A percentile compares a stretch with the other conserved stretches of the same genome.
Conservation (phyloP, 73 alveolate genomes). For the Symbiodinium pilosum region DNA sequence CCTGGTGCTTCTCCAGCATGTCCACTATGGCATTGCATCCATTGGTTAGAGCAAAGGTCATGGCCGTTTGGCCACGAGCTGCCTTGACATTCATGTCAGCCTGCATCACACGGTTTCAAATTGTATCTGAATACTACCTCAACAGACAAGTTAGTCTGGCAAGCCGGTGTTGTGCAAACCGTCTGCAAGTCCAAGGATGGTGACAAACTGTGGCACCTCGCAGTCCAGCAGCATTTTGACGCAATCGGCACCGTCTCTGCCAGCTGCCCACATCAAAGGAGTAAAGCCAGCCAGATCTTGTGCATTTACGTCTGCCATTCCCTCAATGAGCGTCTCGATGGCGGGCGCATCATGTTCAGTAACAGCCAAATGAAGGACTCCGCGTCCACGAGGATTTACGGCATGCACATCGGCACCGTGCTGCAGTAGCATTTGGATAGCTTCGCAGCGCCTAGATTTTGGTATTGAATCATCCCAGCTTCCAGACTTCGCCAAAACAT, state of each 20-base stretch:
- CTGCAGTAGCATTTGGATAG: slow-evolving; percentile 70
- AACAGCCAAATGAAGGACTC: slow-evolving; percentile 69
- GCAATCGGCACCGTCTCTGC: slow-evolving; percentile 48
- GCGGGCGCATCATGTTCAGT: slow-evolving; percentile 73
- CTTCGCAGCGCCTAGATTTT: slow-evolving; percentile 59
- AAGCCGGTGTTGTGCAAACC: no score
- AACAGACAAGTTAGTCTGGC: no score
- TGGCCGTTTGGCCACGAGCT: slow-evolving; percentile 78
- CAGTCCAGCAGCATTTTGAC: slow-evolving; percentile 91
- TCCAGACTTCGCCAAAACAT: slow-evolving; percentile 68
- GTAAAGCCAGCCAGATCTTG: slow-evolving; percentile 87
- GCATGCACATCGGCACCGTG: slow-evolving; percentile 92
- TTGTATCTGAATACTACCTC: no score
- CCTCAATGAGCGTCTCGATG: slow-evolving; percentile 81
- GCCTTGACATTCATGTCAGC: slow-evolving; percentile 79
- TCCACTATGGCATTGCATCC: slow-evolving; percentile 77
- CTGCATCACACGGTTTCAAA: no score
- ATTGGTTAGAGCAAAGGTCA: slow-evolving; percentile 87
- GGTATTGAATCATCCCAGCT: slow-evolving; percentile 48
- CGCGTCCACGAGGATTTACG: slow-evolving; percentile 93
- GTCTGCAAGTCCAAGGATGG: background rate
- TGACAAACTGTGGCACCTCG: slow-evolving; percentile 14
- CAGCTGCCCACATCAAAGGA: slow-evolving; percentile 94
- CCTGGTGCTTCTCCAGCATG: slow-evolving; percentile 84
- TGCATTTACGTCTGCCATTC: slow-evolving; percentile 93